Evolutionary conservation across 108 stramenopile species (phyloP).

Genomic region (Aurantiochytrium sp.): DNA sequence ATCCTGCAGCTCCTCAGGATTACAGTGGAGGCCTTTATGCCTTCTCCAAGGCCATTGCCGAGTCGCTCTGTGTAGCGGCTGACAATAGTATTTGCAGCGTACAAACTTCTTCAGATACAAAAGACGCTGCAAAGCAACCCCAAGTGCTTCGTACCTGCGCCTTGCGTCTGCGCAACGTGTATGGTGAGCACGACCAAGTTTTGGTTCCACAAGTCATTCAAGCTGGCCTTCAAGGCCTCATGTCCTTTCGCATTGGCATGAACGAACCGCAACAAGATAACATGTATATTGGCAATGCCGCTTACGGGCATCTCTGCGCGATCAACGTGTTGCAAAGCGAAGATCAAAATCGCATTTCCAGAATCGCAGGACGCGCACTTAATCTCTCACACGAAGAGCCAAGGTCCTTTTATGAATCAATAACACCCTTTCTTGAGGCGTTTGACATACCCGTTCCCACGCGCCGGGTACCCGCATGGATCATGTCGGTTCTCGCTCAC

Average conservation of each 20-base stretch:
- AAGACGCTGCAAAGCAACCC: no score
- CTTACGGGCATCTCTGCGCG: background rate
- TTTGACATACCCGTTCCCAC: background rate
- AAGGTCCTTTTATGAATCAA: background rate
- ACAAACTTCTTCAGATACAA: background rate
- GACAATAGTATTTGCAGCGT: background rate
- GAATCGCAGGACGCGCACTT: background rate
- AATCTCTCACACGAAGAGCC: background rate
- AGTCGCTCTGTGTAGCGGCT: background rate
- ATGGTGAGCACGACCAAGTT: background rate
- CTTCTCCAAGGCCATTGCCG: background rate
- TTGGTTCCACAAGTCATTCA: background rate
- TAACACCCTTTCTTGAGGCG: background rate
- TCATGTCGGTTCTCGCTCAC: background rate
- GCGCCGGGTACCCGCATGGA: background rate
- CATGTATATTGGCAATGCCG: background rate
- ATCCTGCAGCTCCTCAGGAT: background rate
- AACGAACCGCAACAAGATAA: background rate
- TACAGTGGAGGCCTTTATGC: background rate
- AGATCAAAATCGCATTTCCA: background rate
- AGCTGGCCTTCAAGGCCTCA: background rate
- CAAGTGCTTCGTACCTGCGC: background rate
- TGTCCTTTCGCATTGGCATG: background rate
- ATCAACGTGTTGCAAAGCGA: background rate
- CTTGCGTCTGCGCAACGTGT: background rate